Conservation (phyloP, 2,329 filamentous ascomycete genomes). For the Ophiostoma ulmi region DNA sequence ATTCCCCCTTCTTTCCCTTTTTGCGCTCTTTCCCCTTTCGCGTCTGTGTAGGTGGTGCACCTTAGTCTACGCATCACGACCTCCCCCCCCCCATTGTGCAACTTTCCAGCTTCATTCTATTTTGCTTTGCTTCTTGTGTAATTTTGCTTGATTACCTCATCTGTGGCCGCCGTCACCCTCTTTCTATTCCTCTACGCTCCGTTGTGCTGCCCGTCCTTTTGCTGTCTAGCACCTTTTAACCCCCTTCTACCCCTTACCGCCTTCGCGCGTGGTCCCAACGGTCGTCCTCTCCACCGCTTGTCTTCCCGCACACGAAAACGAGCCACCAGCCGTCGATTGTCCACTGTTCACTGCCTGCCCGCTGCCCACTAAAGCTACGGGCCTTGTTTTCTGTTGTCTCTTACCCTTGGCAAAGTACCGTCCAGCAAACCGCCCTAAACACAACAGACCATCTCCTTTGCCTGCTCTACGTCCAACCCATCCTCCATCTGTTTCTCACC, state of each 20-base stretch:
- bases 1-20: slow-evolving; percentile 17
- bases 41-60: neutral
- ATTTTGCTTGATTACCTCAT: neutral
- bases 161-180: too few species aligned
- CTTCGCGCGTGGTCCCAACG: slow-evolving; percentile 19
- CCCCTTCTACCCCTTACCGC: slow-evolving; percentile 16
- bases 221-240: slow-evolving; percentile 7
- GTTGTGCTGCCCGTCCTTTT: neutral
- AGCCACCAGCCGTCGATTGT: slow-evolving; percentile 16
- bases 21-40: slow-evolving; percentile 15
- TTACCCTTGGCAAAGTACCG: neutral
- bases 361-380: slow-evolving; percentile 6
- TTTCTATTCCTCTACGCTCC: neutral
- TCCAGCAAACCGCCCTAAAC: neutral
- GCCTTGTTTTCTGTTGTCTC: slow-evolving; percentile 17
- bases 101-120: neutral
- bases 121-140: neutral
- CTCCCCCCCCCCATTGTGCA: slow-evolving; percentile 2
- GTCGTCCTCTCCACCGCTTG: slow-evolving; percentile 17
- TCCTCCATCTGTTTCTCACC: slow-evolving; percentile 10
- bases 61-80: slow-evolving; percentile 11
- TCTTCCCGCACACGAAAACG: slow-evolving; percentile 19
- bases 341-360: neutral
- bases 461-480: neutral
- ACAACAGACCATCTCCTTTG: neutral